phyloP scores from a whole-genome alignment of 2,329 filamentous ascomycete genomes.

The Emmonsiellopsis sp. region DNA sequence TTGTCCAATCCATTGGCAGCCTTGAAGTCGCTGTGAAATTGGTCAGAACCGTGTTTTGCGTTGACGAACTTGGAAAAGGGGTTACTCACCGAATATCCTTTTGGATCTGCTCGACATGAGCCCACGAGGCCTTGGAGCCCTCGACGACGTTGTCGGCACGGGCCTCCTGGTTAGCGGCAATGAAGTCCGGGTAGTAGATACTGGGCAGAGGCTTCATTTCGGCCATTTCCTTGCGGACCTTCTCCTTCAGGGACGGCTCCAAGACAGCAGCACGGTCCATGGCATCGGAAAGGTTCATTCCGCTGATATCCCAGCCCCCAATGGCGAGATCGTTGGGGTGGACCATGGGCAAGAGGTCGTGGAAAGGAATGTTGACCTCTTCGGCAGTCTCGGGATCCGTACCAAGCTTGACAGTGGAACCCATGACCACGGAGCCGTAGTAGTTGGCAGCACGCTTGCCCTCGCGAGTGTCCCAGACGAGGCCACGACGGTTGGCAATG shows the following conservation, averaged over 20 bases:
- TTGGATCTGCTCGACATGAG: slow-evolving; percentile 86
- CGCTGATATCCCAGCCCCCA: slow-evolving; percentile 96
- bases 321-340: slow-evolving; percentile 93
- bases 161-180: slow-evolving; percentile 95
- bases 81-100: slow-evolving; percentile 68
- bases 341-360: slow-evolving; percentile 87
- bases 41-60: background rate
- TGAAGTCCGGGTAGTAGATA: slow-evolving; percentile 99
- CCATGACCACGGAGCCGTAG: slow-evolving; percentile 96
- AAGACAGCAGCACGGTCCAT: slow-evolving; percentile 96
- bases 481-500: slow-evolving; percentile 79
- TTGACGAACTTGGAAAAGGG: slow-evolving; percentile 2
- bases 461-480: slow-evolving; percentile 91
- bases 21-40: slow-evolving; percentile 67
- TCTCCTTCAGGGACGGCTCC: slow-evolving; percentile 83
- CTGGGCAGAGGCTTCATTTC: slow-evolving; percentile 80
- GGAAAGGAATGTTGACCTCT: slow-evolving; percentile 95
- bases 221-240: slow-evolving; percentile 88
- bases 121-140: slow-evolving; percentile 73
- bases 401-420: slow-evolving; percentile 93
- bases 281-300: slow-evolving; percentile 75
- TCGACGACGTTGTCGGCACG: slow-evolving; percentile 84
- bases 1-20: slow-evolving; percentile 74
- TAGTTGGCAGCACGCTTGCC: slow-evolving; percentile 82
- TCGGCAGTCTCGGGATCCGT: slow-evolving; percentile 71